Conservation (phyloP, 192 early-diverging fungal species). For the Coemansia sp. region DNA sequence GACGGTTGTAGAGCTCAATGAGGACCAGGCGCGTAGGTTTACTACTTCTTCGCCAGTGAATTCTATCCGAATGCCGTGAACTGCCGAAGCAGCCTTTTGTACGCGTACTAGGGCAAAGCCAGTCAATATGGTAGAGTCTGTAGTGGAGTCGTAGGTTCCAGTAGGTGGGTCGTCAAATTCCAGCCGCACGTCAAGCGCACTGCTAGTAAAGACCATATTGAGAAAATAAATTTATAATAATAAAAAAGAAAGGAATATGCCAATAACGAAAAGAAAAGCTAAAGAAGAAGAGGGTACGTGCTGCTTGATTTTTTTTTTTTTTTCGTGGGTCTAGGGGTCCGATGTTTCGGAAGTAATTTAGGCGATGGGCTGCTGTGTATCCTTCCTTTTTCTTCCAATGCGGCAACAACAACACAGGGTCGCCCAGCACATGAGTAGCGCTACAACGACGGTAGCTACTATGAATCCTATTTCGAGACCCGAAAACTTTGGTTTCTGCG, state of each 20-base stretch:
- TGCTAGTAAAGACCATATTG: conserved; percentile 36
- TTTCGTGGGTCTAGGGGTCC: background rate
- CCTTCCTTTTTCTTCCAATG: background rate
- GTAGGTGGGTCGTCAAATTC: conserved; percentile 10
- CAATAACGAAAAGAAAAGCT: conserved; percentile 1
- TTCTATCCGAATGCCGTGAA: conserved; percentile 25
- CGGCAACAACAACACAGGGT: background rate
- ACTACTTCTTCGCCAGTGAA: conserved; percentile 42
- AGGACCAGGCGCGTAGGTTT: conserved; percentile 35
- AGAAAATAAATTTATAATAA: background rate
- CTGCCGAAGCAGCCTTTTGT: background rate
- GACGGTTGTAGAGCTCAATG: conserved; percentile 21
- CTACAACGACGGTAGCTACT: background rate
- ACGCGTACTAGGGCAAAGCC: conserved; percentile 22
- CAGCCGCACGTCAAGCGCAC: conserved; percentile 29
- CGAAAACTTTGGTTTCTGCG: background rate
- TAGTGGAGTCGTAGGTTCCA: background rate
- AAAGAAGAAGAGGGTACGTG: background rate
- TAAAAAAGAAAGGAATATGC: background rate
- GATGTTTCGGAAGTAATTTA: background rate
- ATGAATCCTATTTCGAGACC: background rate
- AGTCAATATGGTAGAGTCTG: conserved; percentile 5
- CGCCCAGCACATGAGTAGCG: background rate
- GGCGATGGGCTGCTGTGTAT: background rate
- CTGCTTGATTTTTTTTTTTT: background rate